Percentiles rank a stretch among this genome's conserved stretches.
Conservation (phyloP, 306 rosid species). For the Abrus precatorius region DNA sequence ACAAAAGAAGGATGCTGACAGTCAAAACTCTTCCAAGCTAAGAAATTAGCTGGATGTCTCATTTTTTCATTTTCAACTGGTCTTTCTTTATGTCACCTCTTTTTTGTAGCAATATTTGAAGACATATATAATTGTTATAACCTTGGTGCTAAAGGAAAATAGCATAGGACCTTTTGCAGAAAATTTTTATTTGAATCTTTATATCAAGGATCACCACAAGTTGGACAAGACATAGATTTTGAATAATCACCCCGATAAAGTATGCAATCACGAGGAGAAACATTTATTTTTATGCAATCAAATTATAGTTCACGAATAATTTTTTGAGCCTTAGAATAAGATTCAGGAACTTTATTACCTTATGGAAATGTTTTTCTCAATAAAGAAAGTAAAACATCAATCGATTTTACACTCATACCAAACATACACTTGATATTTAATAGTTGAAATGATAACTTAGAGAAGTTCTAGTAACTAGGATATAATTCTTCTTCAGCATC, state of each 20-base stretch:
- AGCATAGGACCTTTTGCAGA: not conserved
- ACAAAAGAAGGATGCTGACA: not conserved
- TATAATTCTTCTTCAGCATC: not conserved
- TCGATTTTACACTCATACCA: not conserved
- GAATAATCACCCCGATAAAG: no score
- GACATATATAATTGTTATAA: not conserved
- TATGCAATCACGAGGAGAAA: no score
- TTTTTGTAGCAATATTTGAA: not conserved
- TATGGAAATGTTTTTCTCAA: not conserved
- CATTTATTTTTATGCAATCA: not conserved
- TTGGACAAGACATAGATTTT: not conserved
- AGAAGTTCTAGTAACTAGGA: not conserved
- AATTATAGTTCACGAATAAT: not conserved
- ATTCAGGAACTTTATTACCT: not conserved
- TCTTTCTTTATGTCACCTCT: no score
- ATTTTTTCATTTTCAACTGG: not conserved
- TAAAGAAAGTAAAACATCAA: not conserved
- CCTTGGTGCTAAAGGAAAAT: not conserved
- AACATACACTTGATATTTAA: no score
- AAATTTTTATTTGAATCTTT: not conserved
- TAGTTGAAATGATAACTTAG: not conserved
- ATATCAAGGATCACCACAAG: not conserved
- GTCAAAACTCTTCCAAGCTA: not conserved
- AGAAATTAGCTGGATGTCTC: not conserved
- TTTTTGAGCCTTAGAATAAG: not conserved